phyloP scores from a whole-genome alignment of 1,284 basidiomycete species.

The Anthracocystis setariae region DNA sequence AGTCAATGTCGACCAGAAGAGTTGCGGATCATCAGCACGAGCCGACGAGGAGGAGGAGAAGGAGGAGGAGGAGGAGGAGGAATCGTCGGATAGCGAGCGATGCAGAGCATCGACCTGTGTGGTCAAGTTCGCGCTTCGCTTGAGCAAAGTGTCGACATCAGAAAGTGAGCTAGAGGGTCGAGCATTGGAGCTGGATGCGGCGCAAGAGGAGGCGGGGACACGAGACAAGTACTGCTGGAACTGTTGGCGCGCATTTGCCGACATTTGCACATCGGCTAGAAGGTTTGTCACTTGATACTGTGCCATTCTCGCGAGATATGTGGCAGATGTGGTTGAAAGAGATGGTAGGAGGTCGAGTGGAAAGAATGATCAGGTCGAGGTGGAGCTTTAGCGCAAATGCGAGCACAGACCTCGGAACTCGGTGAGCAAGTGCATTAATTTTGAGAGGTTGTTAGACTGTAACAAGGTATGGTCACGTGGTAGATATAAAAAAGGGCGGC shows the following conservation, averaged over 20 bases:
- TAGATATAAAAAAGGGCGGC: not conserved
- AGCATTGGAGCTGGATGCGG: conserved; percentile 7
- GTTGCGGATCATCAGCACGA: conserved; percentile 18
- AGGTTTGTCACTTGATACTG: not conserved
- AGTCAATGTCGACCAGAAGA: conserved; percentile 37
- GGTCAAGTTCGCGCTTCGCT: conserved; percentile 6
- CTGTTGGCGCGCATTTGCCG: conserved; percentile 17
- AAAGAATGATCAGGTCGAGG: not conserved
- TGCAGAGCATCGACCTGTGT: conserved; percentile 17
- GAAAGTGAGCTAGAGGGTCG: not conserved
- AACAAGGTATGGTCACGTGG: conserved; percentile 5
- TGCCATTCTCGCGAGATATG: not conserved
- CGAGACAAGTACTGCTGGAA: conserved; percentile 31
- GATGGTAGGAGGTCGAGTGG: not conserved
- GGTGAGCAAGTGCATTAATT: not conserved
- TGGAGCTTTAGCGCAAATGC: conserved; percentile 6
- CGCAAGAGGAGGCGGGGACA: conserved; percentile 3
- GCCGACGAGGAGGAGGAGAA: no score
- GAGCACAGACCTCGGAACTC: conserved; percentile 19
- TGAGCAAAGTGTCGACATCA: conserved; percentile 11
- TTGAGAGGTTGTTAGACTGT: conserved; percentile 3
- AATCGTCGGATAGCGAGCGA: not conserved
- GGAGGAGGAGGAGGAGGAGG: no score
- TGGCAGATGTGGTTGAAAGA: not conserved
- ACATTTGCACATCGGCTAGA: conserved; percentile 9